These are phyloP conservation scores for Kodamaea nitidulidarum DNA, from an alignment of 805 yeast species.

Conservation along the genomic window DNA sequence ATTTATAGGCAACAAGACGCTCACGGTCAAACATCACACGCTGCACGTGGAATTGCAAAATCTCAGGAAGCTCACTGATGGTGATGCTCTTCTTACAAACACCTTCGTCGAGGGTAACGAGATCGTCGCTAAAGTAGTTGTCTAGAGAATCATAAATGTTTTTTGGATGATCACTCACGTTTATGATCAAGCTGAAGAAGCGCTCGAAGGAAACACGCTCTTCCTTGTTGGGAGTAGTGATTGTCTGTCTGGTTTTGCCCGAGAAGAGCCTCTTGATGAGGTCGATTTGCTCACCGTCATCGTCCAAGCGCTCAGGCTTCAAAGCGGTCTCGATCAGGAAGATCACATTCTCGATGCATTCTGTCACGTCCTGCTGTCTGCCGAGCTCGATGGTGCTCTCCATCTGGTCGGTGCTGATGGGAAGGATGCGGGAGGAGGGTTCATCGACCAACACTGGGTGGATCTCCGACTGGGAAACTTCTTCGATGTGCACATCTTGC, in stretches of 20 bases:
- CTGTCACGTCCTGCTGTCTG: slow-evolving; percentile 96
- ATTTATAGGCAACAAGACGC: slow-evolving; percentile 70
- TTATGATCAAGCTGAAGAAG: slow-evolving; percentile 76
- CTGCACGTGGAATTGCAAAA: slow-evolving; percentile 89
- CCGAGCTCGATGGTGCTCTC: slow-evolving; percentile 77
- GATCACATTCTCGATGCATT: slow-evolving; percentile 90
- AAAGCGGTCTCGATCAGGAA: slow-evolving; percentile 88
- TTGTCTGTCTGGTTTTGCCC: slow-evolving; percentile 78
- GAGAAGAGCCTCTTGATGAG: slow-evolving; percentile 74
- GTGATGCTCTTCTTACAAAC: slow-evolving; percentile 70
- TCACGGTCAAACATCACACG: slow-evolving; percentile 86
- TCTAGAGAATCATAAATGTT: slow-evolving; percentile 90
- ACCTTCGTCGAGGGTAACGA: slow-evolving; percentile 66
- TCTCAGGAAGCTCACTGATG: slow-evolving; percentile 67
- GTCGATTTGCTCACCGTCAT: slow-evolving; percentile 79
- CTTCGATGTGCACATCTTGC: slow-evolving; percentile 9
- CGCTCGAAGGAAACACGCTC: slow-evolving; percentile 52
- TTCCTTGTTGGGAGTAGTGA: slow-evolving; percentile 22
- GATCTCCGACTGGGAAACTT: slow-evolving; percentile 6
- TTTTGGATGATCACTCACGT: slow-evolving; percentile 83
- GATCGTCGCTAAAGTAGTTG: slow-evolving; percentile 72
- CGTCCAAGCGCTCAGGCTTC: slow-evolving; percentile 59
- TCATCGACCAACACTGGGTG: background rate
- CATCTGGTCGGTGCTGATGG: slow-evolving; percentile 57
- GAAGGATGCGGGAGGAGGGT: slow-evolving; percentile 18